phyloP scores from a whole-genome alignment of 169 alveolate species.

The Eimeria mitis region DNA sequence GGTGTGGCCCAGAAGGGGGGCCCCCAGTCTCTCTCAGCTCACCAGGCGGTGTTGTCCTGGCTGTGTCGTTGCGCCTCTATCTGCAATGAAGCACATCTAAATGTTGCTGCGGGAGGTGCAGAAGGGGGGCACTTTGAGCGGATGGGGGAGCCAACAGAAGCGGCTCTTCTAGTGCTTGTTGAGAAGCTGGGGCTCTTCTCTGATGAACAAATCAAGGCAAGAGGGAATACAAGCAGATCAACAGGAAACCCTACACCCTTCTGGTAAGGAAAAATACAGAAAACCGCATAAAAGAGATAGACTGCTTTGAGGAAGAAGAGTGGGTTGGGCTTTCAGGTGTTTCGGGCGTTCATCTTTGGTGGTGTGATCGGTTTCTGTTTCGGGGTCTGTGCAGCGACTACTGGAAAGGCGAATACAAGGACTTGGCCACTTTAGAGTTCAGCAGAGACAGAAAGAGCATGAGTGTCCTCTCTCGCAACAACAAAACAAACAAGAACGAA shows the following conservation, averaged over 20 bases:
- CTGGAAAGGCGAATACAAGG: slow-evolving; percentile 85
- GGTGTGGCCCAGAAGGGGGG: slow-evolving; percentile 72
- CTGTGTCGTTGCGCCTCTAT: slow-evolving; percentile 85
- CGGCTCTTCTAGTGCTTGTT: slow-evolving; percentile 85
- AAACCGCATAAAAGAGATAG: too few species aligned
- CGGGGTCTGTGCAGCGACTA: slow-evolving; percentile 44
- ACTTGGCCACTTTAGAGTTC: slow-evolving; percentile 97
- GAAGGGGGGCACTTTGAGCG: slow-evolving; percentile 75
- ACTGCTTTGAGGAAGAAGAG: too few species aligned
- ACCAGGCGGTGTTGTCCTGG: slow-evolving; percentile 80
- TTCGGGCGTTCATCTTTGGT: too few species aligned
- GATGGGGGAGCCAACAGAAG: slow-evolving; percentile 95
- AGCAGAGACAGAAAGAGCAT: slow-evolving; percentile 98
- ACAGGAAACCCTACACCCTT: slow-evolving; percentile 54
- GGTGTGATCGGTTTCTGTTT: background rate
- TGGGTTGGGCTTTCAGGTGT: too few species aligned
- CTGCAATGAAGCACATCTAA: slow-evolving; percentile 88
- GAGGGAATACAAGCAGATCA: slow-evolving; percentile 83
- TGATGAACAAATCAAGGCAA: slow-evolving; percentile 87
- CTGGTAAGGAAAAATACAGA: too few species aligned
- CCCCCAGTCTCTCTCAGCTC: slow-evolving; percentile 81
- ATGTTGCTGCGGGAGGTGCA: slow-evolving; percentile 48
- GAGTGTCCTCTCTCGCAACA: slow-evolving; percentile 91
- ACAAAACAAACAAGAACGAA: slow-evolving; percentile 70
- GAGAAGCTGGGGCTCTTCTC: slow-evolving; percentile 45